A percentile compares a stretch with the other conserved stretches of the same genome.
Evolutionary conservation across 2,329 filamentous ascomycete genomes (phyloP).

Genomic region (Elsinoe fawcettii): DNA sequence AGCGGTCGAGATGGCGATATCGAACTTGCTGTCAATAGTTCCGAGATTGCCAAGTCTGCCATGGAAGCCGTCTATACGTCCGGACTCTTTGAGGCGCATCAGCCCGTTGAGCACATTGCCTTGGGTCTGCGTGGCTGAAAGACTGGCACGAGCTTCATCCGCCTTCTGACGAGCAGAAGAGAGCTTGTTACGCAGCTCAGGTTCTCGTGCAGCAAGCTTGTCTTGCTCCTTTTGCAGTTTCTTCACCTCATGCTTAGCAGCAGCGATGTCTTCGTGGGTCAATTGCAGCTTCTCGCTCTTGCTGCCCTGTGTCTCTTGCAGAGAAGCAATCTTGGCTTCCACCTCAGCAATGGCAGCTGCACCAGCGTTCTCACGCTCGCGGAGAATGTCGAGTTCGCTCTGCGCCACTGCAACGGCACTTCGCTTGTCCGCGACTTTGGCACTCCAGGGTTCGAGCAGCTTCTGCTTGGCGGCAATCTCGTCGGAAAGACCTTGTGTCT

Average conservation of each 20-base stretch:
- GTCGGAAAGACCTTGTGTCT: slow-evolving; percentile 90
- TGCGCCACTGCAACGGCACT: slow-evolving; percentile 90
- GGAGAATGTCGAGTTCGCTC: slow-evolving; percentile 85
- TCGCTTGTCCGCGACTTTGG: slow-evolving; percentile 93
- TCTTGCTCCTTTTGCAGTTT: slow-evolving; percentile 65
- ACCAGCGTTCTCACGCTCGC: slow-evolving; percentile 81
- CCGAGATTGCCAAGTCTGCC: slow-evolving; percentile 90
- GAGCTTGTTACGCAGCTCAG: slow-evolving; percentile 72
- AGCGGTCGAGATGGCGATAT: slow-evolving; percentile 96
- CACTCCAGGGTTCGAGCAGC: slow-evolving; percentile 89
- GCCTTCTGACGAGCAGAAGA: slow-evolving; percentile 89
- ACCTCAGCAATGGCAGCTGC: slow-evolving; percentile 77
- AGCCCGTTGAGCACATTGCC: slow-evolving; percentile 76
- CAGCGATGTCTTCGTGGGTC: slow-evolving; percentile 63
- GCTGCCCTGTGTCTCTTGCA: slow-evolving; percentile 60
- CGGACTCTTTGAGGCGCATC: slow-evolving; percentile 92
- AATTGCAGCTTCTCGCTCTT: slow-evolving; percentile 70
- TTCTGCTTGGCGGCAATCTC: slow-evolving; percentile 90
- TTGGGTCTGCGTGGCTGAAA: slow-evolving; percentile 84
- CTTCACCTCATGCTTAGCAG: slow-evolving; percentile 65
- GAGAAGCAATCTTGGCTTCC: slow-evolving; percentile 65
- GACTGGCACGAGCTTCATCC: slow-evolving; percentile 84
- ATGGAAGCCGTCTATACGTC: slow-evolving; percentile 94
- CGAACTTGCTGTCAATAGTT: slow-evolving; percentile 86
- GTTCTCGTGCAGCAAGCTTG: slow-evolving; percentile 67